phyloP scores from a whole-genome alignment of 106 monocot genomes.

The Acorus gramineus region DNA sequence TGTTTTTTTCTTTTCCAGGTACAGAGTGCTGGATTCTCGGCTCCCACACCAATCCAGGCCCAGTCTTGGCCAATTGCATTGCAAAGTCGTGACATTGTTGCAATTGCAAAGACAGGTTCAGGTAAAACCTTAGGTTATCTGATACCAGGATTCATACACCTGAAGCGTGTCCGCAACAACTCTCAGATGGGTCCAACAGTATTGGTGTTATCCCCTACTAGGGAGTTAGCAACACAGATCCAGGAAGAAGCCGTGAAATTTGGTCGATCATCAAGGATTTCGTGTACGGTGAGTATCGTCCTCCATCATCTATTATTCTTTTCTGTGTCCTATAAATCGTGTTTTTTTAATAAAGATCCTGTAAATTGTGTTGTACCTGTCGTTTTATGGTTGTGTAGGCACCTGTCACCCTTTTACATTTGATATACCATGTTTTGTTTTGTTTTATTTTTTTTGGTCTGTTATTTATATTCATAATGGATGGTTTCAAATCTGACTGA shows the following conservation, averaged over 20 bases:
- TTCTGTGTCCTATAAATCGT: not conserved
- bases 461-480: no score
- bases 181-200: conserved; percentile 69
- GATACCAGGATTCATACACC: conserved; percentile 73
- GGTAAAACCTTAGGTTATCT: conserved; percentile 95
- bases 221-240: conserved; percentile 95
- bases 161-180: conserved; percentile 55
- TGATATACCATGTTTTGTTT: no score
- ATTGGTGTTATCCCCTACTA: conserved; percentile 80
- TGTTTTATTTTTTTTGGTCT: no score
- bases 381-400: no score
- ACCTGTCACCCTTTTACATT: no score
- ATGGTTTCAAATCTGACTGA: no score
- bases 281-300: conserved; percentile 66
- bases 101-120: conserved; percentile 94
- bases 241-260: conserved; percentile 75
- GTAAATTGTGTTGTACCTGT: no score
- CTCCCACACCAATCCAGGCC: conserved; percentile 91
- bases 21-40: conserved; percentile 67
- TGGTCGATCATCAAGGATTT: conserved; percentile 69
- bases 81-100: conserved; percentile 67
- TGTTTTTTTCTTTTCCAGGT: conserved; percentile 37
- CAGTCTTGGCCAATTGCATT: conserved; percentile 96
- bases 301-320: not conserved
- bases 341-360: no score